Percentiles rank a stretch among this genome's conserved stretches.
These are phyloP conservation scores for Fusarium virguliforme DNA, from an alignment of 2,329 filamentous ascomycete species.

Conservation along the genomic window DNA sequence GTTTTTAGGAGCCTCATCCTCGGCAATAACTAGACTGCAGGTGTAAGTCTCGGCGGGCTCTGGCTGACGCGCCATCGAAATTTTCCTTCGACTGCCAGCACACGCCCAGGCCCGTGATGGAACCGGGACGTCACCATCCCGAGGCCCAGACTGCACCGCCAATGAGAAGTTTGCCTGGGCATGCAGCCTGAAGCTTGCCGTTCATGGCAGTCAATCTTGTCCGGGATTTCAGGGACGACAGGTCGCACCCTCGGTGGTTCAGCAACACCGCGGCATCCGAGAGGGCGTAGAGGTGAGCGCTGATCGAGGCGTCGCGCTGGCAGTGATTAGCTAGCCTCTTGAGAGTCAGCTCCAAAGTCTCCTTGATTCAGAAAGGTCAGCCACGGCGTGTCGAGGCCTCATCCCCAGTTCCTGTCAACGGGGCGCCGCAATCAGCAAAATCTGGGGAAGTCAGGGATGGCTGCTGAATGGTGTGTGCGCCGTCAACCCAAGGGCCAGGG, in stretches of 20 bases:
- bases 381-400: constrained; percentile 27
- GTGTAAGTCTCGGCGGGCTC: constrained; percentile 32
- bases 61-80: constrained; percentile 32
- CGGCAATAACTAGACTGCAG: constrained; percentile 33
- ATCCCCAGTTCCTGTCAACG: constrained; percentile 38
- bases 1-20: constrained; percentile 41
- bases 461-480: constrained; percentile 51
- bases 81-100: constrained; percentile 14
- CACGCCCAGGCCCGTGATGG: constrained; percentile 40
- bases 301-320: constrained; percentile 12
- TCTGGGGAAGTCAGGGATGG: constrained; percentile 57
- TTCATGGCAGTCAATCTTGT: constrained; percentile 44
- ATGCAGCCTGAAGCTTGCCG: constrained; percentile 37
- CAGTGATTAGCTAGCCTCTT: neutral
- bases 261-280: constrained; percentile 40
- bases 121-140: constrained; percentile 35
- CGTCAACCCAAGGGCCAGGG: constrained; percentile 49
- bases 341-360: constrained; percentile 4
- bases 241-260: constrained; percentile 24
- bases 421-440: constrained; percentile 47
- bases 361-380: constrained; percentile 30
- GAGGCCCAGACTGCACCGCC: constrained; percentile 31
- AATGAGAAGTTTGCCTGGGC: constrained; percentile 32
- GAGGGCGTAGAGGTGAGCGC: constrained; percentile 36
- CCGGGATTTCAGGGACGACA: constrained; percentile 37